Base-by-base conservation (phyloP, 495 filamentous ascomycete genomes). In the Ramalina peruviana region DNA sequence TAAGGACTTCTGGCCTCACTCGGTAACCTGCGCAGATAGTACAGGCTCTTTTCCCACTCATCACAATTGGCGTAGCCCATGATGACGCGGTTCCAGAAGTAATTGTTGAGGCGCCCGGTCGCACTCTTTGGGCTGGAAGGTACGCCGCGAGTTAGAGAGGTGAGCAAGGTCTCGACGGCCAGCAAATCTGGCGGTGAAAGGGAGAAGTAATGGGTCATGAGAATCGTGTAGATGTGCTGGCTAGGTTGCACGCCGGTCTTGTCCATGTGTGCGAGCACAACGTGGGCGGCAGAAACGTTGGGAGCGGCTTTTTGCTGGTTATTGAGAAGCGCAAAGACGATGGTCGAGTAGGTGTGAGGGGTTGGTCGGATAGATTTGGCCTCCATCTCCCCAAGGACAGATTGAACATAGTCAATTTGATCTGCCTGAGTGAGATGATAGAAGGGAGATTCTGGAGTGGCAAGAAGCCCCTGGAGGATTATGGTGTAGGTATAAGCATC, bases 31-130 rank as follows among this genome's bases (percentile, higher is more conserved):
- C 66, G 55, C 43, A 80, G 69, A 3, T 79, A 59, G 7, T 59
- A 54, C 50, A 82, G 65, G 50, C 80, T 76, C 36, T 66, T 67
- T 11, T 62, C 58, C 0, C 69, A 64, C 40, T 77, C 64, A 36
- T 75, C 75, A 6, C 54, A 57, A 16, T 58, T 44, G 10, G 73
- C 67, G 56, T 83, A 88, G 6, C 80, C 81, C 46, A 73, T 71
- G 42, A 85, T 70, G 33, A 85, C 62, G 44, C 82, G 71, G 54
- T 85, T 79, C 71, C 79, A 86, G 58, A 88, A 79, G 36, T 76
- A 61, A 36, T 64, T 60, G 62, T 87, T 81, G n/a, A 72, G 55
- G 21, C 38, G 19, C 46, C 36, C 23, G 9, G 33, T 36, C 10
- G 16, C 10, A 7, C 4, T 16, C 19, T 30, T 16, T 33, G 30